Evolutionary conservation across 176 grass and related monocot species (phyloP), one percentile per base, ranked within the genome.

Genomic region (Triticum urartu): DNA sequence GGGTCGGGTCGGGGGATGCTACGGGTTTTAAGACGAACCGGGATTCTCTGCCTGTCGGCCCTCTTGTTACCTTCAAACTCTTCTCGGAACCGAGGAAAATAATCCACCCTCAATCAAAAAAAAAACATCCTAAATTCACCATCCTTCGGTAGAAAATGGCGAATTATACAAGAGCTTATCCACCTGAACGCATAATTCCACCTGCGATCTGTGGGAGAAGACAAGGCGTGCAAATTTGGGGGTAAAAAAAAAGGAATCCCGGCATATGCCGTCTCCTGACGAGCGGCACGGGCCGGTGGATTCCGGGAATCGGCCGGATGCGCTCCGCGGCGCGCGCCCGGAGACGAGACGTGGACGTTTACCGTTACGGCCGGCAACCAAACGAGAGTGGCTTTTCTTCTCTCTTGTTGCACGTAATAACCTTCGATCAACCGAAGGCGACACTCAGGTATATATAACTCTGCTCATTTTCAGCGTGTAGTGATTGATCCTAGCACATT

Each of bases 191-290:
- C 42, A 45, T 11, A 43, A 43, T 43, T 3, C 42, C 9, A 43
- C 10, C 10, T 11, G 42, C 11, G 42, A 43, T 47, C 43, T 11
- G 42, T 43, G 2, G 10, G 42, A 14, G 1, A 40, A 36, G 15
- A 5, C 12, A 48, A 48, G 12, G 43, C 13, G 3, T 30, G 21
- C 1, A 5, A 6, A 13, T 0, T 9, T 48, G 43, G 45, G 43
- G 45, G 3, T 1, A 50, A 15, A 50, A 54, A 7, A 42, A 36
- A 38, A 43, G 40, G 40, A 43, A 43, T 43, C 40, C 2, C 10
- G 40, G 40, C 40, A 88, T 88, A 52, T 79, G 50, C 14, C 18
- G 50, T 25, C 72, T 9, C 25, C 18, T 7, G 84, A 12, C 77
- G 74, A 11, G n/a, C 7, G 81, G n/a, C n/a, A n/a, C n/a, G n/a